Conservation (phyloP, 495 filamentous ascomycete genomes). For the Talaromyces liani region DNA sequence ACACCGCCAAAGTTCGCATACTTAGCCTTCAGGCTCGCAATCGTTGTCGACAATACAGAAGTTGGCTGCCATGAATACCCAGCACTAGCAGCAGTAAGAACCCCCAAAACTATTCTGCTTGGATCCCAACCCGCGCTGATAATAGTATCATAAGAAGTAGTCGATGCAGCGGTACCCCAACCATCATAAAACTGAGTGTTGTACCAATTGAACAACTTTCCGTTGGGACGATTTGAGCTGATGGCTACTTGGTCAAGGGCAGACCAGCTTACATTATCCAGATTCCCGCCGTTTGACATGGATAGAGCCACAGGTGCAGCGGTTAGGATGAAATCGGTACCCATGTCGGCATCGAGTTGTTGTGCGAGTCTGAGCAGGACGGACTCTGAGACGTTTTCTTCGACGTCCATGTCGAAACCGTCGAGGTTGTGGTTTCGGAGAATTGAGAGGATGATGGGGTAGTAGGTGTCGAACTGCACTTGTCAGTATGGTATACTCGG, state of each 20-base stretch:
- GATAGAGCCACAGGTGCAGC: conserved; percentile 55
- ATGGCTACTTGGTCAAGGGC: neutral
- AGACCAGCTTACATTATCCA: conserved; percentile 8
- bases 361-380: conserved; percentile 52
- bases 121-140: conserved; percentile 44
- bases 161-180: conserved; percentile 46
- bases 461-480: conserved; percentile 47
- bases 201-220: conserved; percentile 50
- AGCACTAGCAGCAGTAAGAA: conserved; percentile 49
- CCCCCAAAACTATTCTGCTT: conserved; percentile 51
- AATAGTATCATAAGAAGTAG: conserved; percentile 42
- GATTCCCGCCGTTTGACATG: conserved; percentile 1
- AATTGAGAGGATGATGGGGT: conserved; percentile 44
- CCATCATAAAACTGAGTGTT: conserved; percentile 67
- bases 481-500: conserved; percentile 7
- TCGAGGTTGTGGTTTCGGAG: conserved; percentile 42
- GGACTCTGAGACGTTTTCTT: conserved; percentile 51
- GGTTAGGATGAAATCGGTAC: conserved; percentile 53
- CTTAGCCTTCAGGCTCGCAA: conserved; percentile 25
- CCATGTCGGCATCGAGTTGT: conserved; percentile 56
- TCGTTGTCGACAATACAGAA: conserved; percentile 19
- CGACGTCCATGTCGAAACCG: conserved; percentile 64
- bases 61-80: conserved; percentile 38
- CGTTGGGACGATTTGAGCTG: neutral
- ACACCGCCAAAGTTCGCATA: conserved; percentile 56